phyloP scores from a whole-genome alignment of 805 yeast species.

The Saturnispora sekii region DNA sequence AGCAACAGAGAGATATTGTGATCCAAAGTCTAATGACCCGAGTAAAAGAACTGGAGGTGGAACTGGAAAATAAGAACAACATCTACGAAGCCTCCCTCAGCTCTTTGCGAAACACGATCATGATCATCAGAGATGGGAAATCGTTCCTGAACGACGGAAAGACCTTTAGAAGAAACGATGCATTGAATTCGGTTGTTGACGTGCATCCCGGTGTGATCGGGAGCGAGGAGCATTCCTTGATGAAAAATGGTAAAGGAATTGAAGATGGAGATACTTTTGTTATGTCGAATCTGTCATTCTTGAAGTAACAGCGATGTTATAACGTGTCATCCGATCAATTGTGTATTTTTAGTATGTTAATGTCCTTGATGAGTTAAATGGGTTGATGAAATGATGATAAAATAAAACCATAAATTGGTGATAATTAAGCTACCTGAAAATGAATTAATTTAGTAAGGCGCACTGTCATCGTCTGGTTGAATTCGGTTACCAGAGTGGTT shows the following conservation, averaged over 20 bases:
- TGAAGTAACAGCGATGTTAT: neutral
- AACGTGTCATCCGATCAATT: neutral
- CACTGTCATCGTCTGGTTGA: too few species aligned
- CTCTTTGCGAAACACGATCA: slow-evolving; percentile 16
- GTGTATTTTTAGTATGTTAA: neutral
- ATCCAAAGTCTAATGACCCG: slow-evolving; percentile 5
- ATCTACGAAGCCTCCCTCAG: slow-evolving; percentile 14
- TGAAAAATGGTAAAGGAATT: neutral
- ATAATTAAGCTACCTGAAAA: too few species aligned
- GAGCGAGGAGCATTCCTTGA: neutral
- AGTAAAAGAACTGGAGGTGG: slow-evolving; percentile 14
- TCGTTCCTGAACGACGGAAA: slow-evolving; percentile 11
- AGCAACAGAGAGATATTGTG: slow-evolving; percentile 5
- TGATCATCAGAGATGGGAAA: slow-evolving; percentile 15
- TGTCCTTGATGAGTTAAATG: neutral
- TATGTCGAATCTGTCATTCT: slow-evolving; percentile 10
- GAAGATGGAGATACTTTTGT: slow-evolving; percentile 12
- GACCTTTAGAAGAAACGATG: slow-evolving; percentile 1
- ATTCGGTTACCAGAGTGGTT: too few species aligned
- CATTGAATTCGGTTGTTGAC: neutral
- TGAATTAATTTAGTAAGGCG: too few species aligned
- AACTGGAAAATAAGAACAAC: slow-evolving; percentile 10
- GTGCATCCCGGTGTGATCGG: too few species aligned
- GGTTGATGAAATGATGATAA: too few species aligned
- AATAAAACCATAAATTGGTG: too few species aligned